Evolutionary conservation across 177 flowering plant genomes (phyloP), one percentile per base, ranked within the genome.

Genomic region (Vitis hybrid): DNA sequence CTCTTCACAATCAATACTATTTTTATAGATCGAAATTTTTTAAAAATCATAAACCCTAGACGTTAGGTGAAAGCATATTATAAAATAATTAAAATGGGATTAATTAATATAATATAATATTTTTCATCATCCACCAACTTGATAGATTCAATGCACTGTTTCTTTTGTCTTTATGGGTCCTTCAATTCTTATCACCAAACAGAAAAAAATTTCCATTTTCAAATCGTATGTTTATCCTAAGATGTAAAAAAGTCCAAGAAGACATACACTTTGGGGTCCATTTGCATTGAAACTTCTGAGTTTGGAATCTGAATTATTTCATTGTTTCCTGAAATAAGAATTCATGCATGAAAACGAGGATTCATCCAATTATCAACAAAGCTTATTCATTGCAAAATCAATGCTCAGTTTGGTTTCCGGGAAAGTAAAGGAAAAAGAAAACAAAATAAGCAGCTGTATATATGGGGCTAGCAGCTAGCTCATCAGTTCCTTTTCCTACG

Each of bases 261-360:
- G 1, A 52, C 74, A 14, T 77, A 76, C 80, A 53, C 34, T 50
- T 67, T 39, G 26, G 50, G 14, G n/a, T 71, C 74, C 26, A 68
- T 53, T 29, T 73, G 70, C 69, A 67, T 59, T 11, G 81, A 71
- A 60, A 68, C 20, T 52, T 68, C 72, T 14, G 71, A 59, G 70
- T 58, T 62, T 8, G 74, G 73, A 76, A 77, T 71, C 54, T 76
- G 84, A 62, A 62, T 39, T 39, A 39, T 59, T 66, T 78, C 74
- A n/a, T 67, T 61, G 51, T 67, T 79, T 53, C 77, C 82, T 83
- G 79, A 65, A 71, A 68, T 26, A 73, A 8, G 10, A 22, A 34
- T 14, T 7, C 13, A 26, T 50, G 9, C 49, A 15, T 12, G 7
- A 5, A 15, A 6, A 4, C 7, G 22, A 19, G 3, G 10, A 64